Percentiles rank a stretch among this genome's conserved stretches.
These are phyloP conservation scores for Aeschynomene evenia DNA, from an alignment of 306 rosid genomes.

Conservation along the genomic window DNA sequence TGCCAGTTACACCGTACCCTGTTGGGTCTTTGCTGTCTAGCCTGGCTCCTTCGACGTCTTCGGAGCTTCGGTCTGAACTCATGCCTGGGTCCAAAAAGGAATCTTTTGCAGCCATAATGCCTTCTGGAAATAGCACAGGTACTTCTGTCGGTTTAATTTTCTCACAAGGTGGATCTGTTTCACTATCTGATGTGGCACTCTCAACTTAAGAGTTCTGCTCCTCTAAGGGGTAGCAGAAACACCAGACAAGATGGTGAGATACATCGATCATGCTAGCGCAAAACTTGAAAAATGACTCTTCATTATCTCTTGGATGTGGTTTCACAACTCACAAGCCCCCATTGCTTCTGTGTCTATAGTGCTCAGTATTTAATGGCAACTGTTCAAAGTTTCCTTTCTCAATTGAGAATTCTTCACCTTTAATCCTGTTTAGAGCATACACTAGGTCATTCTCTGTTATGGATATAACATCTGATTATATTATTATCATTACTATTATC, in stretches of 20 bases:
- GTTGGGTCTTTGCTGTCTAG: conserved; percentile 73
- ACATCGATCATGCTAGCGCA: too few relatives aligned
- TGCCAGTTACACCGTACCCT: conserved; percentile 73
- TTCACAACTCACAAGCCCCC: conserved; percentile 21
- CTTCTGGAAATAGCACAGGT: conserved; percentile 56
- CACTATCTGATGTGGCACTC: too few relatives aligned
- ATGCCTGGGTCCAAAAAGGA: conserved; percentile 50
- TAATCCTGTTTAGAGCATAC: conserved; percentile 31
- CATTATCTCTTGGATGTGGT: conserved; percentile 14
- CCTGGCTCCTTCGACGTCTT: conserved; percentile 60
- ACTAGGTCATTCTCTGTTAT: conserved; percentile 39
- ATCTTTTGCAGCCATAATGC: conserved; percentile 52
- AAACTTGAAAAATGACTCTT: too few relatives aligned
- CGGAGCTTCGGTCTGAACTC: conserved; percentile 58
- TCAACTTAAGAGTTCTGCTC: conserved; percentile 51
- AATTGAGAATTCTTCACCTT: conserved; percentile 32
- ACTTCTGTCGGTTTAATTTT: conserved; percentile 66
- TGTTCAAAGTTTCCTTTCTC: conserved; percentile 15
- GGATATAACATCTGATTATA: conserved; percentile 34
- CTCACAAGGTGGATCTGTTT: conserved; percentile 64
- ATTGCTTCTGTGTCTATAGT: conserved; percentile 42
- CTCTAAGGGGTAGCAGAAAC: conserved; percentile 56
- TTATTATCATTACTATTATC: neutral
- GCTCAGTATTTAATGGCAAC: conserved; percentile 12
- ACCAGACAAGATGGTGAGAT: too few relatives aligned